Base-by-base conservation (phyloP, 768 basidiomycete species). In the Mrakia blollopis region DNA sequence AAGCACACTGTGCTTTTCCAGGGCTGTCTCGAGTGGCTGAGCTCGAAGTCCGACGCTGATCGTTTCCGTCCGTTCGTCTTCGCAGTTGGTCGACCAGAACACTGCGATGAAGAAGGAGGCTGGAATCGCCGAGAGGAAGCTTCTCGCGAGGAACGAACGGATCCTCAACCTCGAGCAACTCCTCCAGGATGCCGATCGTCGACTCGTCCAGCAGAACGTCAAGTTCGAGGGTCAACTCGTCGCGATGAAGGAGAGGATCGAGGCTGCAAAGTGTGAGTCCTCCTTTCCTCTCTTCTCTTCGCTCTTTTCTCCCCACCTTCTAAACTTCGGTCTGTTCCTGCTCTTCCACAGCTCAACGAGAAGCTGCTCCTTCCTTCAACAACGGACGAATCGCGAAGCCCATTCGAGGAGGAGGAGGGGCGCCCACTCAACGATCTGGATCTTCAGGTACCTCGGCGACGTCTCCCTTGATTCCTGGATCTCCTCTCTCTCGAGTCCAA, bases 381-480 rank as follows among this genome's bases (percentile, higher is more conserved):
- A 94, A 95, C 85, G 94, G 95, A 61, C 89, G 96, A 57, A 98
- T 99, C 79, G 96, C 96, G 47, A 98, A 98, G 85, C 97, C 97
- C 37, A 86, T 99, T 75, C 88, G 96, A 80, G 97, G 96, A 21
- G 94, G 93, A 61, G 94, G 25, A 18, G 72, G 44, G 30, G 10
- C 71, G 18, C 50, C 76, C 11, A 47, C 54, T 10, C 67, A 35
- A 52, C n/a, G 72, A 37, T 39, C 63, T 32, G 41, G 69, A 30
- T 28, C 75, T 35, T 8, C 57, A 37, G 41, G 69, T 30, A 13
- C 75, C 14, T 23, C 57, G 21, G 94, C 39, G 80, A 80, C 44
- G 65, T 52, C 73, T 39, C 63, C 74, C 25, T 47, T 72, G n/a
- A 65, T 78, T n/a, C 41, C 79, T n/a, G 80, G 76, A 25, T 82